phyloP scores from a whole-genome alignment of 495 filamentous ascomycete genomes.

The Rhizodiscina lignyota region DNA sequence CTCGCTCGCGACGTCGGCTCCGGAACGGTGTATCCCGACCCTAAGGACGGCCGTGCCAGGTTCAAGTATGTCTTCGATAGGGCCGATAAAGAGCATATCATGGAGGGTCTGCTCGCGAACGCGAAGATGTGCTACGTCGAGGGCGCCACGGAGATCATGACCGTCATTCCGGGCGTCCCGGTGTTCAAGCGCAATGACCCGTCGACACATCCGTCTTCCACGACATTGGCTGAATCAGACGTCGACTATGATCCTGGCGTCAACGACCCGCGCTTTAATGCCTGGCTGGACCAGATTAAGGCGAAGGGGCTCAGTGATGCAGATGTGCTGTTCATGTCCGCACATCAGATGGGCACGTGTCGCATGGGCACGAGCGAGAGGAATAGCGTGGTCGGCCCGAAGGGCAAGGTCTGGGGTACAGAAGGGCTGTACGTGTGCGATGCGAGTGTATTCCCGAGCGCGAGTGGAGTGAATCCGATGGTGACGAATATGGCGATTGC shows the following conservation, averaged over 20 bases:
- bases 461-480: slow-evolving; percentile 91
- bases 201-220: slow-evolving; percentile 8
- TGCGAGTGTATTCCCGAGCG: slow-evolving; percentile 77
- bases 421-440: slow-evolving; percentile 65
- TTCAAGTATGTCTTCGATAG: slow-evolving; percentile 51
- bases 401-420: slow-evolving; percentile 62
- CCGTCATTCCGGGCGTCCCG: slow-evolving; percentile 37
- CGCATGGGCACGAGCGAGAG: slow-evolving; percentile 48
- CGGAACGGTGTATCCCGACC: slow-evolving; percentile 62
- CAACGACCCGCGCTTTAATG: slow-evolving; percentile 47
- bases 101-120: slow-evolving; percentile 53
- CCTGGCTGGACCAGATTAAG: slow-evolving; percentile 47
- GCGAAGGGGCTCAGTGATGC: slow-evolving; percentile 31
- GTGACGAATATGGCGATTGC: slow-evolving; percentile 77
- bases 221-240: slow-evolving; percentile 6
- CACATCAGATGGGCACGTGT: slow-evolving; percentile 88
- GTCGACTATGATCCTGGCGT: slow-evolving; percentile 30
- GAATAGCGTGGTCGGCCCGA: slow-evolving; percentile 56
- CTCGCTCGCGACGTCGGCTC: slow-evolving; percentile 55
- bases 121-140: slow-evolving; percentile 61
- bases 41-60: slow-evolving; percentile 40
- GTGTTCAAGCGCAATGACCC: slow-evolving; percentile 41
- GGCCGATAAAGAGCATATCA: slow-evolving; percentile 50
- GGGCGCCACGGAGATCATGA: slow-evolving; percentile 64
- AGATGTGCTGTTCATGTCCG: slow-evolving; percentile 35